phyloP scores from a whole-genome alignment of 2,329 filamentous ascomycete genomes.

The Mycocentrospora acerina region DNA sequence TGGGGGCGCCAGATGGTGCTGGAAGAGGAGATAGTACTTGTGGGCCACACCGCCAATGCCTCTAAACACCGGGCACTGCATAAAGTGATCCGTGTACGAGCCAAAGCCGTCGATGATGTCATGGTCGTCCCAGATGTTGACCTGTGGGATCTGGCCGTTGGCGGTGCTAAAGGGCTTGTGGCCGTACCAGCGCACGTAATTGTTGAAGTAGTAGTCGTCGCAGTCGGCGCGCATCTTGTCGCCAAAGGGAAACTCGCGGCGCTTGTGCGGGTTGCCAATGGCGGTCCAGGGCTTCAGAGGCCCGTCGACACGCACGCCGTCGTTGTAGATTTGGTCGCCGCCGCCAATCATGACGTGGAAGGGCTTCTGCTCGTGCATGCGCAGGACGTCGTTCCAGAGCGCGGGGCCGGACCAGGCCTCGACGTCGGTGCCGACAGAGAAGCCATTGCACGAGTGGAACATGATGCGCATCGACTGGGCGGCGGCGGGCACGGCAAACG shows the following conservation, averaged over 20 bases:
- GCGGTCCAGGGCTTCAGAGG: constrained; percentile 69
- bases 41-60: constrained; percentile 62
- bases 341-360: constrained; percentile 80
- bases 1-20: constrained; percentile 80
- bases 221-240: constrained; percentile 63
- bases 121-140: constrained; percentile 67
- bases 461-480: constrained; percentile 68
- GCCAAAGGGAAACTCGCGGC: constrained; percentile 62
- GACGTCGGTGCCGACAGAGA: constrained; percentile 66
- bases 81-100: constrained; percentile 67
- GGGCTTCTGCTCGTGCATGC: constrained; percentile 59
- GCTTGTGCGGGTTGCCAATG: constrained; percentile 62
- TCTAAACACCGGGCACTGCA: constrained; percentile 65
- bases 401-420: constrained; percentile 63
- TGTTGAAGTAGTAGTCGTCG: constrained; percentile 63
- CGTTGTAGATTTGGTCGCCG: constrained; percentile 81
- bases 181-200: constrained; percentile 68
- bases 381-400: constrained; percentile 66
- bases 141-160: constrained; percentile 63
- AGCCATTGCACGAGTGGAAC: constrained; percentile 70
- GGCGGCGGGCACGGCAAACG: constrained; percentile 59
- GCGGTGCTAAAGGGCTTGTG: constrained; percentile 62
- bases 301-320: constrained; percentile 79
- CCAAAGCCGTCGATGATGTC: constrained; percentile 70
- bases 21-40: constrained; percentile 67